phyloP scores from a whole-genome alignment of 805 yeast genomes.

The Yarrowia sp. region DNA sequence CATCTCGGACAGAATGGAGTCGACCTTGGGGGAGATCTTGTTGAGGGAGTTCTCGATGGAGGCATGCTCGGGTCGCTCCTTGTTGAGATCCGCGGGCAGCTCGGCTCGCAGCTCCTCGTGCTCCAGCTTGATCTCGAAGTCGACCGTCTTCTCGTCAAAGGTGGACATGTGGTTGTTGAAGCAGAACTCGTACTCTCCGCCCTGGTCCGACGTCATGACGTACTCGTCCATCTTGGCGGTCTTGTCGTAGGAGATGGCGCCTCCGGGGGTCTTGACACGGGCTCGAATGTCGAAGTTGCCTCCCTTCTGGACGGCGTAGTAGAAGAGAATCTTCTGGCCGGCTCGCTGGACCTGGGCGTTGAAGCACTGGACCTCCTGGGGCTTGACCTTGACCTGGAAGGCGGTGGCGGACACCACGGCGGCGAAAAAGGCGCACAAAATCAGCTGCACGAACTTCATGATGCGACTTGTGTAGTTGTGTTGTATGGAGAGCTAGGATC shows the following conservation, averaged over 20 bases:
- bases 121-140: constrained; percentile 61
- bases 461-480: neutral
- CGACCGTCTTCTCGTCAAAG: constrained; percentile 77
- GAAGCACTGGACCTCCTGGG: constrained; percentile 71
- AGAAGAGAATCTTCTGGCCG: constrained; percentile 62
- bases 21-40: constrained; percentile 37
- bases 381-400: constrained; percentile 68
- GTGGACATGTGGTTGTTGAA: constrained; percentile 80
- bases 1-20: constrained; percentile 40
- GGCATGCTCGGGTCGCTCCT: constrained; percentile 32
- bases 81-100: constrained; percentile 48
- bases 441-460: constrained; percentile 21
- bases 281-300: constrained; percentile 81
- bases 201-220: constrained; percentile 58
- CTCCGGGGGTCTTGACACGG: constrained; percentile 53
- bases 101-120: constrained; percentile 53
- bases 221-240: constrained; percentile 80
- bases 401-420: constrained; percentile 24
- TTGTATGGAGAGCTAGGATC: neutral
- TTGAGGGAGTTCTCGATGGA: constrained; percentile 37
- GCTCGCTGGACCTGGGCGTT: constrained; percentile 64
- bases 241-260: constrained; percentile 52
- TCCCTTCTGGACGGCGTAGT: constrained; percentile 81
- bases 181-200: constrained; percentile 87
- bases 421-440: constrained; percentile 24